phyloP scores from a whole-genome alignment of 768 basidiomycete genomes.

The Suillus americanus region DNA sequence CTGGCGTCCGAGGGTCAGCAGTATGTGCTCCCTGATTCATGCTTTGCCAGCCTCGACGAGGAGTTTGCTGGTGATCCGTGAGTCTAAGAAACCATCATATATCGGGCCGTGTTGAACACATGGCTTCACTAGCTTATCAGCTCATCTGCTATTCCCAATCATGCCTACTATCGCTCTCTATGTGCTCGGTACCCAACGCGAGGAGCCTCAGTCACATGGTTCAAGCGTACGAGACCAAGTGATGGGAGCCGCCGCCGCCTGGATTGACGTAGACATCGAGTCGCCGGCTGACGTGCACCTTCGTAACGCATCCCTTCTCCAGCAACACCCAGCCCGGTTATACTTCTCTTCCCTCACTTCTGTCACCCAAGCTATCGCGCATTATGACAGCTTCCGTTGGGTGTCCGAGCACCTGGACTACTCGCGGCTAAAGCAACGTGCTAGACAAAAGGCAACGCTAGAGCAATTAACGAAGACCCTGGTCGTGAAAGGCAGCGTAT shows the following conservation, averaged over 20 bases:
- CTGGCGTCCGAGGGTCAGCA: conserved; percentile 55
- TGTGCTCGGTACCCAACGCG: conserved; percentile 39
- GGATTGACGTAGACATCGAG: conserved; percentile 50
- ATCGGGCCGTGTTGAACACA: conserved; percentile 4
- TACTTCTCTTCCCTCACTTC: conserved; percentile 56
- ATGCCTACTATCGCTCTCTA: conserved; percentile 55
- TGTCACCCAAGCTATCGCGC: conserved; percentile 50
- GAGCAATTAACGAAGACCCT: conserved; percentile 57
- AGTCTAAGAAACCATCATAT: conserved; percentile 9
- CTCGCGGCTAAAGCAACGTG: conserved; percentile 53
- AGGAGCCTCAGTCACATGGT: conserved; percentile 13
- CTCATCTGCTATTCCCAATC: conserved; percentile 56
- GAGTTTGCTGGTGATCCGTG: conserved; percentile 36
- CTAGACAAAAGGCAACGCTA: conserved; percentile 53
- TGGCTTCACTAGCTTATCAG: conserved; percentile 36
- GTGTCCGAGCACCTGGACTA: conserved; percentile 53
- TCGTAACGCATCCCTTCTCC: conserved; percentile 58
- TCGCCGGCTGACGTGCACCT: conserved; percentile 56
- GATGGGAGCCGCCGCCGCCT: conserved; percentile 26
- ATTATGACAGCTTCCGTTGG: conserved; percentile 60
- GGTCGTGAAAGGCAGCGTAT: conserved; percentile 47
- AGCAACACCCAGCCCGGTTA: conserved; percentile 47
- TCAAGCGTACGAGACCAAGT: conserved; percentile 13
- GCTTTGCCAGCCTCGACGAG: conserved; percentile 54
- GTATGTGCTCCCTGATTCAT: conserved; percentile 53